These are phyloP conservation scores for Mycena alexandri DNA, from an alignment of 768 basidiomycete species.

Conservation along the genomic window DNA sequence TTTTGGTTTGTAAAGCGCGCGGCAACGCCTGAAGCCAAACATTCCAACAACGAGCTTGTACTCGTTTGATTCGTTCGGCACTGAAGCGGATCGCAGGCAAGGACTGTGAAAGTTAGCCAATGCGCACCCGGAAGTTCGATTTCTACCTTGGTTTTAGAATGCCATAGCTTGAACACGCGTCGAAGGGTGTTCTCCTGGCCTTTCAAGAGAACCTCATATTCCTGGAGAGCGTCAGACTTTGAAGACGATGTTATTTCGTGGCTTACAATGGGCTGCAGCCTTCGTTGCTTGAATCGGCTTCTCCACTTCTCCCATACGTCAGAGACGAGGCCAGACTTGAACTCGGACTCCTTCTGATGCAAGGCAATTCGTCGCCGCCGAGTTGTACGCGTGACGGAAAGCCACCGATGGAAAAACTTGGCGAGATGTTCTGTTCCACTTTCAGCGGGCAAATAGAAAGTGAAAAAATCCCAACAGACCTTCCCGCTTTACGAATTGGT, in stretches of 20 bases:
- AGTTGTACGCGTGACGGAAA: slow-evolving; percentile 67
- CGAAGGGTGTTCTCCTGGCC: slow-evolving; percentile 71
- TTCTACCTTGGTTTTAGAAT: slow-evolving; percentile 76
- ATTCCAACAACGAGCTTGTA: slow-evolving; percentile 73
- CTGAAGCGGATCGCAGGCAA: slow-evolving; percentile 85
- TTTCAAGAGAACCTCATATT: slow-evolving; percentile 70
- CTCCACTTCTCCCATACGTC: slow-evolving; percentile 86
- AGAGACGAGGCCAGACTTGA: slow-evolving; percentile 64
- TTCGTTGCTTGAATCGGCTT: slow-evolving; percentile 75
- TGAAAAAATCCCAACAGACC: slow-evolving; percentile 55
- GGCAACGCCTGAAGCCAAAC: slow-evolving; percentile 81
- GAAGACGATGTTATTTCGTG: slow-evolving; percentile 18
- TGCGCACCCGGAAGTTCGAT: neutral
- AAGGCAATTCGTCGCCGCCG: slow-evolving; percentile 73
- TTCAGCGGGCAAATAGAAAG: slow-evolving; percentile 22
- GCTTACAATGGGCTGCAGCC: slow-evolving; percentile 74
- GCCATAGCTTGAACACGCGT: slow-evolving; percentile 81
- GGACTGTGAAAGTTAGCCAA: slow-evolving; percentile 57
- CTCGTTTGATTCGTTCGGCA: slow-evolving; percentile 68
- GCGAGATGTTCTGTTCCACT: slow-evolving; percentile 68
- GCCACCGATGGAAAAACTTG: slow-evolving; percentile 79
- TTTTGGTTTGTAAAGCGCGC: slow-evolving; percentile 71
- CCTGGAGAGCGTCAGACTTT: slow-evolving; percentile 50
- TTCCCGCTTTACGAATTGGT: slow-evolving; percentile 83
- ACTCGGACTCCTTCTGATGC: slow-evolving; percentile 72